Evolutionary conservation across 768 basidiomycete genomes (phyloP), one percentile per base, ranked within the genome.

Genomic region (Trichaptum fuscoviolaceum): DNA sequence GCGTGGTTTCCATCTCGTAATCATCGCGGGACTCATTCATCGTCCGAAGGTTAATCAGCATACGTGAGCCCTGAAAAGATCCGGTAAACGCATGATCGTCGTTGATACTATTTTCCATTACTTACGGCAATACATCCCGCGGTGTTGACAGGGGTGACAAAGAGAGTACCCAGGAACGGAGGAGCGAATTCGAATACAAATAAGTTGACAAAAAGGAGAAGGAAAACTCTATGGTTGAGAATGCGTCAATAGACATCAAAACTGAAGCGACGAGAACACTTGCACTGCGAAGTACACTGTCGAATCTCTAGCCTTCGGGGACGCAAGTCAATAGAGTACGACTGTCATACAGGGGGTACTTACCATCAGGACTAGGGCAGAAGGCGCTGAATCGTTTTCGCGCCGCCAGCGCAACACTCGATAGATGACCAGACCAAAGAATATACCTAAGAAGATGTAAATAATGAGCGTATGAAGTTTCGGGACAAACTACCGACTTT

Each of bases 151-250:
- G 67, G 67, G 17, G 67, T 68, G 3, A 68, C 66, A 15, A 68
- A 36, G 26, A 68, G 30, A 20, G 66, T 60, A 9, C 25, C 58
- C 18, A 68, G 67, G 58, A 65, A 62, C 12, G 67, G 67, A 26
- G 67, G 66, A 1, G 58, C 67, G 36, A 52, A 68, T 26, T 68
- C 67, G 27, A 68, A 68, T 15, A 68, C 67, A 36, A 68, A 68
- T 4, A 68, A 59, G 34, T 68, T 68, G n/a, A 60, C 58, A n/a
- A 68, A 60, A 17, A 68, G 67, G 23, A 68, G 66, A 18, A 67
- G 58, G 18, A 65, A 66, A 25, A 67, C 35, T 4, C 42, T 52
- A 52, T 3, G 15, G 42, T 5, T 15, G 42, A 61, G 17, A 12
- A 52, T 52, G 15, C 15, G 42, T 52, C 10, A 52, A 12, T 52